Evolutionary conservation across 805 yeast species (phyloP).

Genomic region (Candida koratica): DNA sequence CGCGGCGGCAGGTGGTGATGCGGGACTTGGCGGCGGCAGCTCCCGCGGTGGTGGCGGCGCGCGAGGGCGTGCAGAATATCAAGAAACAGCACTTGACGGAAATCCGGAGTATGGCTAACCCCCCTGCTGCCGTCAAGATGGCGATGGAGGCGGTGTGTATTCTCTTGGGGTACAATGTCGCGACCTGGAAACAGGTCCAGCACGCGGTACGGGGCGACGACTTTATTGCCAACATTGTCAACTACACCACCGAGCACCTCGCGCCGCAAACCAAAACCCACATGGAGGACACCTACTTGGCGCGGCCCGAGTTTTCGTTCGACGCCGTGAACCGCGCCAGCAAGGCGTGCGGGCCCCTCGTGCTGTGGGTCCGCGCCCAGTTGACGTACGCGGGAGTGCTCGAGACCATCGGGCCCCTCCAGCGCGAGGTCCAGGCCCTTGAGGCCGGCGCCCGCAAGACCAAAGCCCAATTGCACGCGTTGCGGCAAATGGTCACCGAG

Average conservation of each 20-base stretch:
- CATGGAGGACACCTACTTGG: slow-evolving; percentile 59
- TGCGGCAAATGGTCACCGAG: slow-evolving; percentile 77
- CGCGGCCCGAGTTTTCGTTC: slow-evolving; percentile 60
- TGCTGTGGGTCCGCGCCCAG: slow-evolving; percentile 89
- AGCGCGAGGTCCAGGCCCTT: slow-evolving; percentile 56
- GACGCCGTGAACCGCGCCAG: slow-evolving; percentile 83
- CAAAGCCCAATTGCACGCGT: slow-evolving; percentile 65
- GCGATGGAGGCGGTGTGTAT: slow-evolving; percentile 86
- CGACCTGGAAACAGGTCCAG: slow-evolving; percentile 80
- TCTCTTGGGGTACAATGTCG: slow-evolving; percentile 65
- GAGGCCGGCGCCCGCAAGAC: slow-evolving; percentile 62
- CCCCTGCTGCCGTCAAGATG: slow-evolving; percentile 82
- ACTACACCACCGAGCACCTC: slow-evolving; percentile 65
- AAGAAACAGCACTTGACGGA: slow-evolving; percentile 91
- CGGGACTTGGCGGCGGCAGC: slow-evolving; percentile 70
- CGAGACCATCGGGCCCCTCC: slow-evolving; percentile 69
- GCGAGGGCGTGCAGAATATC: slow-evolving; percentile 84
- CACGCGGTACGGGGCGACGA: slow-evolving; percentile 78
- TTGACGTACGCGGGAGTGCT: slow-evolving; percentile 69
- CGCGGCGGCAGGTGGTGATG: slow-evolving; percentile 52
- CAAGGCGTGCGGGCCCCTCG: slow-evolving; percentile 90
- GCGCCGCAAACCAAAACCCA: slow-evolving; percentile 46
- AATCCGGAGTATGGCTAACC: slow-evolving; percentile 81
- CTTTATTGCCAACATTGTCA: slow-evolving; percentile 77
- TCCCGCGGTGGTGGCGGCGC: slow-evolving; percentile 82